phyloP scores from a whole-genome alignment of 2,329 filamentous ascomycete genomes.

The Talaromyces amestolkiae region DNA sequence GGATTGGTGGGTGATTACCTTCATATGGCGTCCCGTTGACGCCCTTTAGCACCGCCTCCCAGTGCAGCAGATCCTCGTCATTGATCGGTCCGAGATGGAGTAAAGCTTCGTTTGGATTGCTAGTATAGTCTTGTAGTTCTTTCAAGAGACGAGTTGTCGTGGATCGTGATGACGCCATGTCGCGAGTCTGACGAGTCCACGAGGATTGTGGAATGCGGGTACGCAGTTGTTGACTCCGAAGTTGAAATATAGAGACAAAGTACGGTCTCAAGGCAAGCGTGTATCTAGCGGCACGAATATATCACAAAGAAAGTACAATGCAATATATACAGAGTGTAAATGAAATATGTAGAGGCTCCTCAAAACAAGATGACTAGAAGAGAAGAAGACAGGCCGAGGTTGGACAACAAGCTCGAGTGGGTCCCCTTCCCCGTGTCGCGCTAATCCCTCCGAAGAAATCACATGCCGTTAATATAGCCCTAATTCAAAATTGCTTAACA shows the following conservation, averaged over 20 bases:
- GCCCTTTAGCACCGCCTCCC: slow-evolving; percentile 61
- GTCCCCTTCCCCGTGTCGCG: slow-evolving; percentile 9
- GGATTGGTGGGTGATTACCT: slow-evolving; percentile 40
- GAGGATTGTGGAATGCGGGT: slow-evolving; percentile 8
- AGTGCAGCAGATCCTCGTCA: slow-evolving; percentile 58
- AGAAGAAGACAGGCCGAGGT: slow-evolving; percentile 7
- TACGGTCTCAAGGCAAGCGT: background rate
- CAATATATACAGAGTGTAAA: background rate
- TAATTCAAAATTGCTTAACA: background rate
- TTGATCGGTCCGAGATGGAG: slow-evolving; percentile 56
- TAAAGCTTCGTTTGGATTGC: slow-evolving; percentile 56
- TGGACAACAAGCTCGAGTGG: slow-evolving; percentile 16
- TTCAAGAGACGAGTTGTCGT: slow-evolving; percentile 60
- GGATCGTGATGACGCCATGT: slow-evolving; percentile 27
- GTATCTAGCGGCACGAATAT: background rate
- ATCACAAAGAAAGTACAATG: background rate
- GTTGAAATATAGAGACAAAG: background rate
- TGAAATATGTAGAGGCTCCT: background rate
- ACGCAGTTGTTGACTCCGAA: background rate
- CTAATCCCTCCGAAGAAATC: slow-evolving; percentile 5
- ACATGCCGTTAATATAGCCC: background rate
- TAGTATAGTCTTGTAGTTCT: slow-evolving; percentile 59
- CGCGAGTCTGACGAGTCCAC: slow-evolving; percentile 16
- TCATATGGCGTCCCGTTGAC: slow-evolving; percentile 60
- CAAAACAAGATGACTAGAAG: background rate